Conservation (phyloP, 257 asterid genomes). For the Solanum verrucosum region DNA sequence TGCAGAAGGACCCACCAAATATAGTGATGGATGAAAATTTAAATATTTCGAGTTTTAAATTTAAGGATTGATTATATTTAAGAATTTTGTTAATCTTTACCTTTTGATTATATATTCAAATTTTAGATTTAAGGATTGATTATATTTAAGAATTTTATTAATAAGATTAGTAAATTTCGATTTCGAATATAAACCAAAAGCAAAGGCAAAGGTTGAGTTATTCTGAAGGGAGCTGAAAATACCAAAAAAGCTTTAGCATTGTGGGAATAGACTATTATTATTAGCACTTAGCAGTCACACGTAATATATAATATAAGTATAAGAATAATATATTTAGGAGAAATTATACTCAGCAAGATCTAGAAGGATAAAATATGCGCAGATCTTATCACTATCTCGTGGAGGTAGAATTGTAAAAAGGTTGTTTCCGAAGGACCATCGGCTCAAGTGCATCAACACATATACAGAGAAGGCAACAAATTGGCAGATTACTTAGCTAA, state of each 20-base stretch:
- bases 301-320: no score
- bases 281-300: neutral
- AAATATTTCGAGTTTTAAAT: no score
- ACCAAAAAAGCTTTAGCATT: neutral
- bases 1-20: neutral
- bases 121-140: no score
- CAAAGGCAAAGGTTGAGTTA: neutral
- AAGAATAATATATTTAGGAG: no score
- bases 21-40: neutral
- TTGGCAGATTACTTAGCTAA: no score
- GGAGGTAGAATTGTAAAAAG: neutral
- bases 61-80: no score
- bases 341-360: neutral
- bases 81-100: no score
- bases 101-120: no score
- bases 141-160: no score
- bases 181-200: neutral
- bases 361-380: fast-evolving
- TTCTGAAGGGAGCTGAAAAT: neutral
- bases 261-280: neutral
- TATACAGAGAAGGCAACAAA: no score
- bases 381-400: no score
- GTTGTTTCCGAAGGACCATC: neutral
- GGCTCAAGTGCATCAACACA: neutral
- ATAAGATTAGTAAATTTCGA: no score